Percentiles rank a stretch among this genome's conserved stretches.
These are phyloP conservation scores for Tricholoma sp. DNA, from an alignment of 768 basidiomycete genomes.

Conservation along the genomic window DNA sequence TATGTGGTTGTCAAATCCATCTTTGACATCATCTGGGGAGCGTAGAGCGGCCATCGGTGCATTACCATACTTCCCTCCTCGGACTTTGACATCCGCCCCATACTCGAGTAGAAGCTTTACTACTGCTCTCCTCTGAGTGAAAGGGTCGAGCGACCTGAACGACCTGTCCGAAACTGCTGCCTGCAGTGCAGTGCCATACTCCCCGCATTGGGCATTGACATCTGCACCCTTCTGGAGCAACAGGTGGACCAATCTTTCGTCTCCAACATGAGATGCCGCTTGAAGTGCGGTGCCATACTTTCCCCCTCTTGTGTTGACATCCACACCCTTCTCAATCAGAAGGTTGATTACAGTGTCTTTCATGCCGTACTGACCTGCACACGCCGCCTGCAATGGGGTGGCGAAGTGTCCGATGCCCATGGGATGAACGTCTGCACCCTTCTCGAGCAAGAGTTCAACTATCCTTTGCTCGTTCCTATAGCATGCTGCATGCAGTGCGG, in stretches of 20 bases:
- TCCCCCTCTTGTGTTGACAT: background rate
- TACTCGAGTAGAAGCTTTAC: background rate
- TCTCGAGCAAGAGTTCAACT: too few relatives aligned
- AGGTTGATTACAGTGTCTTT: background rate
- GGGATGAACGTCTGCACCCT: too few relatives aligned
- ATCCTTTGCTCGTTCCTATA: too few relatives aligned
- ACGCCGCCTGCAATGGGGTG: background rate
- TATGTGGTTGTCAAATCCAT: too few relatives aligned
- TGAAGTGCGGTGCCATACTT: background rate
- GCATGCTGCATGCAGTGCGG: too few relatives aligned
- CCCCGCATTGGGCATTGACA: background rate
- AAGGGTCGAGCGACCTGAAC: too few relatives aligned
- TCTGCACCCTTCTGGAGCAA: background rate
- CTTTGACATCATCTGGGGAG: too few relatives aligned
- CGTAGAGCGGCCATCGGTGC: too few relatives aligned
- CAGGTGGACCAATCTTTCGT: background rate
- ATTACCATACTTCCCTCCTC: too few relatives aligned
- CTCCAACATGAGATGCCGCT: too few relatives aligned
- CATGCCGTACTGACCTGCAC: background rate
- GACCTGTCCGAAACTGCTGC: background rate
- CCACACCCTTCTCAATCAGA: background rate
- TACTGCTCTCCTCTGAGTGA: background rate
- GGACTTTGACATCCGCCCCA: too few relatives aligned
- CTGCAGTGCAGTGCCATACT: background rate
- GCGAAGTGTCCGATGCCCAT: background rate